Base-by-base conservation (phyloP, 2,329 filamentous ascomycete species). In the Colletotrichum orbiculare region DNA sequence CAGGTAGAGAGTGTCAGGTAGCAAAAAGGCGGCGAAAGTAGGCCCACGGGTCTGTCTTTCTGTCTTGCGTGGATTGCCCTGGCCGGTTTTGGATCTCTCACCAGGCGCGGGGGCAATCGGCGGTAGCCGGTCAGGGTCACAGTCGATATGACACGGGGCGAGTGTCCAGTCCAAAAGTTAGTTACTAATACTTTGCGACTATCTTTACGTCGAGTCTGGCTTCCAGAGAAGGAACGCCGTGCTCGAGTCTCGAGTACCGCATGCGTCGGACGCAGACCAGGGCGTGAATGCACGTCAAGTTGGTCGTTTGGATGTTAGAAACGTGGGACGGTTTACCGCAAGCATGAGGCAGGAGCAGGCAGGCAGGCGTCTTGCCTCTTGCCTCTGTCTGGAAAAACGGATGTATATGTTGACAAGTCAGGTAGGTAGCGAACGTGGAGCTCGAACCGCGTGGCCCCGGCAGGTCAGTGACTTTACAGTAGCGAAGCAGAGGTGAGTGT, bases 71-170 rank as follows among this genome's bases (percentile, higher is more conserved):
- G 25, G 25, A 25, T 46, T 41, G 42, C 55, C 55, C 45, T 48
- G 55, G 55, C 55, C 55, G 55, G 13, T 58, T 50, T 43, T 50
- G 55, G 55, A 17, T 58, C 55, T 48, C 10, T 48, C 49, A 37
- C 46, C 46, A 41, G 55, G 37, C 37, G 55, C 55, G 46, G 37
- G 48, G 25, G 15, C 33, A 42, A 49, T 58, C 46, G 37, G 46
- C 37, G 55, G 55, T 58, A 47, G 55, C 46, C 55, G 46, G 55
- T 25, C 25, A 25, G 25, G 25, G 25, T 25, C 25, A 25, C 25
- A 25, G 25, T 25, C 25, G 25, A 25, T 25, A 58, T 50, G 55
- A 58, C 42, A 43, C 55, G 54, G 50, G 55, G 55, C 17, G 50
- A 58, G 25, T 25, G 46, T 50, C 46, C 46, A 46, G 55, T 58